Evolutionary conservation across 495 filamentous ascomycete genomes (phyloP).

Genomic region (Podospora sp.): DNA sequence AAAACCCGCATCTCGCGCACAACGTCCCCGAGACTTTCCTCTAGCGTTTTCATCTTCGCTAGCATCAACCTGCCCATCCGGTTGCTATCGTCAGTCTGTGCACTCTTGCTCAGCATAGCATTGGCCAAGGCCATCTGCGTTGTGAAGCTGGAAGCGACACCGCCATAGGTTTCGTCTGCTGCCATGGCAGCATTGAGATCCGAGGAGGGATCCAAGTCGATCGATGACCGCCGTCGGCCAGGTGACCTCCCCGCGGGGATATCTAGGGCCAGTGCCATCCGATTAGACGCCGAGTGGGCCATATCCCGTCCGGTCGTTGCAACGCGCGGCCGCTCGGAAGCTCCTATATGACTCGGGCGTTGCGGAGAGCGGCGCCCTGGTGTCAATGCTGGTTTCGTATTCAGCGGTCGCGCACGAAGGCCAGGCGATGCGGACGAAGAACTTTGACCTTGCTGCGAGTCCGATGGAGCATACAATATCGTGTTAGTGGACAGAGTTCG

Average conservation of each 20-base stretch:
- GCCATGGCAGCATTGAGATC: slow-evolving; percentile 61
- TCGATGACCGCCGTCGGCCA: slow-evolving; percentile 51
- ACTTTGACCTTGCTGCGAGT: slow-evolving; percentile 39
- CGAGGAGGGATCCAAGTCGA: slow-evolving; percentile 69
- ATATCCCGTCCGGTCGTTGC: slow-evolving; percentile 55
- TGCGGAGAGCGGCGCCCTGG: slow-evolving; percentile 54
- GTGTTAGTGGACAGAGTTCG: slow-evolving; percentile 78
- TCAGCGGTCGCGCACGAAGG: slow-evolving; percentile 36
- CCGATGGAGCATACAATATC: slow-evolving; percentile 68
- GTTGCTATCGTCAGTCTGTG: slow-evolving; percentile 63
- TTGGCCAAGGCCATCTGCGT: slow-evolving; percentile 77
- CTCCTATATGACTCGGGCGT: slow-evolving; percentile 40
- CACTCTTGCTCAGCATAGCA: slow-evolving; percentile 38
- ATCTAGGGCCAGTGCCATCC: slow-evolving; percentile 33
- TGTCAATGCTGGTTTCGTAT: slow-evolving; percentile 39
- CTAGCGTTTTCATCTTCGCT: slow-evolving; percentile 88
- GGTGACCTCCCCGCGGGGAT: slow-evolving; percentile 27
- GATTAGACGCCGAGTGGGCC: slow-evolving; percentile 51
- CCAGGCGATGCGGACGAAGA: slow-evolving; percentile 54
- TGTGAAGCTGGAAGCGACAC: slow-evolving; percentile 72
- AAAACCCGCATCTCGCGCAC: slow-evolving; percentile 79
- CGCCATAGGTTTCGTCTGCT: slow-evolving; percentile 64
- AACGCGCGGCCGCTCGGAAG: slow-evolving; percentile 48
- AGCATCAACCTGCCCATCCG: slow-evolving; percentile 79
- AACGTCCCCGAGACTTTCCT: slow-evolving; percentile 82